Base-by-base conservation (phyloP, 2,329 filamentous ascomycete species). In the Chalara sp. region DNA sequence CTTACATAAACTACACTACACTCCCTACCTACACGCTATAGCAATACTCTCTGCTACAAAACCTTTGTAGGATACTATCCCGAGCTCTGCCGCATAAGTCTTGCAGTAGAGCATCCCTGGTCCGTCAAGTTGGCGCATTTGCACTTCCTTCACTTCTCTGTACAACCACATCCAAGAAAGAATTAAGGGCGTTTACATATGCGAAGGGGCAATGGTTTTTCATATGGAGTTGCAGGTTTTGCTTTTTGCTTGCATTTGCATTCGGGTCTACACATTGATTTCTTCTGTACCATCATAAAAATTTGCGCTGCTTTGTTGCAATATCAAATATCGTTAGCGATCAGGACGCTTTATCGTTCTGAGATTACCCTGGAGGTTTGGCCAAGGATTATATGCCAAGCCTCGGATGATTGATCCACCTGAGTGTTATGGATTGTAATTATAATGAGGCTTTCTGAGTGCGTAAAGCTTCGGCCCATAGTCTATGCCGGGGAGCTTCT, bases 61-160 rank as follows among this genome's bases (percentile, higher is more conserved):
- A 42, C 21, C 37, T 13, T 32, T 8, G 10, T 48, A 12, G 33
- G 13, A 35, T 7, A 21, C 28, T n/a, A 41, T 48, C 30, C 42
- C 41, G 37, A 56, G 49, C 50, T 51, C 46, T 47, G 41, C 48
- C 32, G 52, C 53, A 56, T 50, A 44, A 62, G 59, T 61, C 45
- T 61, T 62, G 56, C 54, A 56, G 50, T 56, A 13, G 47, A 54
- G 52, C 50, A 49, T 56, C 48, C 47, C 45, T 46, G 32, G 45
- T 45, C 47, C 44, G 40, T 52, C 43, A 43, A 32, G 56, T 58
- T 57, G 49, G 46, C 21, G 21, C 49, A 48, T 37, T 52, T 49
- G 11, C 8, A 31, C 29, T 31, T 31, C 32, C 46, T 43, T 54
- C 53, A 54, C 21, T 53, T 49, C 49, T 54, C 44, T 55, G 50